phyloP scores from a whole-genome alignment of 179 eudicot species.

The Gypsophila paniculata region DNA sequence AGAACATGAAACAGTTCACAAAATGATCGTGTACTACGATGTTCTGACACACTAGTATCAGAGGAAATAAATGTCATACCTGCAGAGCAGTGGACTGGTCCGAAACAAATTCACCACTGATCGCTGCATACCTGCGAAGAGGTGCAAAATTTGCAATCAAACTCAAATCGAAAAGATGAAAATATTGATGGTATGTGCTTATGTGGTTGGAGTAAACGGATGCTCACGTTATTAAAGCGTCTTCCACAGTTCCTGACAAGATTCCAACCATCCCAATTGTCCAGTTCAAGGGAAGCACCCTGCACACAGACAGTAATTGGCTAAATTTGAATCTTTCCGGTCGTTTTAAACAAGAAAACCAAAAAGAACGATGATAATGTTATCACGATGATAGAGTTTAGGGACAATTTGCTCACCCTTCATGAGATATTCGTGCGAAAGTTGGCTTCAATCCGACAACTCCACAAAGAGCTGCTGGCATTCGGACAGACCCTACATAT shows the following conservation, averaged over 20 bases:
- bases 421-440: slow-evolving; percentile 73
- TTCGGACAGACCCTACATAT: slow-evolving; percentile 81
- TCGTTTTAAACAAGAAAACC: not conserved
- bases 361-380: not conserved
- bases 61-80: too few relatives aligned
- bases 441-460: slow-evolving; percentile 94
- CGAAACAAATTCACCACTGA: slow-evolving; percentile 46
- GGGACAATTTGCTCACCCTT: slow-evolving; percentile 78
- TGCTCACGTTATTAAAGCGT: slow-evolving; percentile 69
- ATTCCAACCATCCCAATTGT: slow-evolving; percentile 97
- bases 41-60: too few relatives aligned
- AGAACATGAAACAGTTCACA: too few relatives aligned
- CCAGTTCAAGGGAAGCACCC: slow-evolving; percentile 94
- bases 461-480: slow-evolving; percentile 98
- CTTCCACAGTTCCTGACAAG: slow-evolving; percentile 84
- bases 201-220: too few relatives aligned
- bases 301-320: slow-evolving; percentile 22
- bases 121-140: slow-evolving; percentile 78
- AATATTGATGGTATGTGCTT: not conserved
- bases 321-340: not conserved
- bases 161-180: slow-evolving; percentile 12
- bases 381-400: not conserved
- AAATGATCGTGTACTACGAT: too few relatives aligned
- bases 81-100: slow-evolving; percentile 19
- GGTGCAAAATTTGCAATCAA: slow-evolving; percentile 8